Evolutionary conservation across 139 green algal species (phyloP).

Genomic region (Tetraselmis striata): DNA sequence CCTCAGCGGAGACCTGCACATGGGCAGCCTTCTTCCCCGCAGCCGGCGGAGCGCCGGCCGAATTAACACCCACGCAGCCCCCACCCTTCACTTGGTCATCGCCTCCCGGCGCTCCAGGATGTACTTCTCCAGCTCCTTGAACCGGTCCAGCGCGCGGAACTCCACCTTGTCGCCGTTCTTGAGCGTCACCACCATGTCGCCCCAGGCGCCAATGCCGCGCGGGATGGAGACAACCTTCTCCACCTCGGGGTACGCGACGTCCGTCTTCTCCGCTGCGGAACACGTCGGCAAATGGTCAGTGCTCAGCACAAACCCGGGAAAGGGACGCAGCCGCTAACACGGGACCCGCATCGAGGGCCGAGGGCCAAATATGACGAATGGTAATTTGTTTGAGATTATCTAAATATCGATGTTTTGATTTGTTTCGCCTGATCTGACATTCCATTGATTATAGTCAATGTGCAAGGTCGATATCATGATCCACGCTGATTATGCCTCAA

Average conservation of each 20-base stretch:
- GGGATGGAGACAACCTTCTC: slow-evolving; percentile 63
- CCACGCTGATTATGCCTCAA: too few species aligned
- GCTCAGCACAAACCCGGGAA: not conserved
- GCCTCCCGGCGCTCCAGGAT: slow-evolving; percentile 56
- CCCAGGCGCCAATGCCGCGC: slow-evolving; percentile 72
- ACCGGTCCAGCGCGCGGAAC: slow-evolving; percentile 32
- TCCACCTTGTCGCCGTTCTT: slow-evolving; percentile 40
- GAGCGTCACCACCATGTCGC: slow-evolving; percentile 85
- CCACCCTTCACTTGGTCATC: too few species aligned
- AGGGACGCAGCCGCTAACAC: not conserved
- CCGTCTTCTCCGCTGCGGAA: slow-evolving; percentile 29
- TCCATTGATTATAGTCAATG: too few species aligned
- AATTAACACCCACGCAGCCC: too few species aligned
- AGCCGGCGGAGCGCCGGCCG: too few species aligned
- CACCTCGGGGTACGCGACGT: slow-evolving; percentile 67
- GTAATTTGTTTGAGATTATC: too few species aligned
- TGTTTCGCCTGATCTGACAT: too few species aligned
- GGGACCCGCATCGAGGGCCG: not conserved
- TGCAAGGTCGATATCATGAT: too few species aligned
- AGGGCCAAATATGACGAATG: not conserved
- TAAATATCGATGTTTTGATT: too few species aligned
- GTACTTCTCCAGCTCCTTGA: slow-evolving; percentile 76
- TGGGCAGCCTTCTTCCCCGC: too few species aligned
- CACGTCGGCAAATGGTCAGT: too few species aligned
- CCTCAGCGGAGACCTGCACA: too few species aligned